phyloP scores from a whole-genome alignment of 2,329 filamentous ascomycete species.

The Pseudogymnoascus sp. region DNA sequence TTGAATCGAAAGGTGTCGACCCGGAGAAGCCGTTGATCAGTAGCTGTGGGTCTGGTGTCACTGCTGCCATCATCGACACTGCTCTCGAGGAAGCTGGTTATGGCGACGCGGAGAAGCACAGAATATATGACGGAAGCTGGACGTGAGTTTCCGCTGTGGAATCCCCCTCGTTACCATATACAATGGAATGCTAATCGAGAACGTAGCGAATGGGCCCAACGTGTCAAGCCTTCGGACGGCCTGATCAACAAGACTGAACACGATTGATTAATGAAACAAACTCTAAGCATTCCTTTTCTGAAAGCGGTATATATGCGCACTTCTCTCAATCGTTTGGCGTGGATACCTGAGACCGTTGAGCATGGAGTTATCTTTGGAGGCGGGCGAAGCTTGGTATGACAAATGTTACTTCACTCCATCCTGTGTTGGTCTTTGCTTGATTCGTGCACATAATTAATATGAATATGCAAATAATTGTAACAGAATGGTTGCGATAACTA shows the following conservation, averaged over 20 bases:
- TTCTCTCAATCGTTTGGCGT: constrained; percentile 7
- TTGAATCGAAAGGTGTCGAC: constrained; percentile 74
- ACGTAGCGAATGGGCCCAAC: constrained; percentile 59
- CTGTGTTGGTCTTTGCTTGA: neutral
- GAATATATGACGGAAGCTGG: constrained; percentile 95
- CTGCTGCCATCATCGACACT: constrained; percentile 82
- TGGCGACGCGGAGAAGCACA: constrained; percentile 58
- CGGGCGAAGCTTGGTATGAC: neutral
- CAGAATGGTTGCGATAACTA: neutral
- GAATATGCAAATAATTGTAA: neutral
- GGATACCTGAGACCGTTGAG: constrained; percentile 1
- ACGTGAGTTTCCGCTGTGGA: constrained; percentile 56
- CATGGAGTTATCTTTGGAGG: constrained; percentile 6
- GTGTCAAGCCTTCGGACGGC: constrained; percentile 53
- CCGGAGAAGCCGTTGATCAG: constrained; percentile 74
- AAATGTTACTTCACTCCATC: neutral
- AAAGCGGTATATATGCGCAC: neutral
- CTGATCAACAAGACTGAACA: constrained; percentile 49
- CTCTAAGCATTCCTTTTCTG: neutral
- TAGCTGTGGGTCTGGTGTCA: constrained; percentile 90
- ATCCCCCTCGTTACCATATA: neutral
- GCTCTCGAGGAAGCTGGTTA: constrained; percentile 74
- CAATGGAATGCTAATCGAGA: constrained; percentile 11
- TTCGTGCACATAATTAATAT: neutral
- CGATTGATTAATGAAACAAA: neutral